Percentiles rank a stretch among this genome's conserved stretches.
phyloP scores from a whole-genome alignment of 2,329 filamentous ascomycete genomes.

The Colletotrichum karsti region DNA sequence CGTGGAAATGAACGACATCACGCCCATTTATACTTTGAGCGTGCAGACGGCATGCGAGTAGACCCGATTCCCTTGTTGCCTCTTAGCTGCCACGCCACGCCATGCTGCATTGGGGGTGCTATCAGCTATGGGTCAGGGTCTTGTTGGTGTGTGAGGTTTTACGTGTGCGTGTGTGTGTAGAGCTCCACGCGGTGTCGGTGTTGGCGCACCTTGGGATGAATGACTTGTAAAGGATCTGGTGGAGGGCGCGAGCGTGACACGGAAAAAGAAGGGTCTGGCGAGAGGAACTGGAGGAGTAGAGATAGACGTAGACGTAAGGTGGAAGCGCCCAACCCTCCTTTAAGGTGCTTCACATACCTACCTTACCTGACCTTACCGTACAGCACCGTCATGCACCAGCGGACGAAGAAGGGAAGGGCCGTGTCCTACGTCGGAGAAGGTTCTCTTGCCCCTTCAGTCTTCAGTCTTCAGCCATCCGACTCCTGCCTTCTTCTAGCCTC shows the following conservation, averaged over 20 bases:
- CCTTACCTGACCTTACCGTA: background rate
- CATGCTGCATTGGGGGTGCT: slow-evolving; percentile 13
- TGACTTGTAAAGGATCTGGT: slow-evolving; percentile 6
- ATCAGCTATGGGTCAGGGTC: slow-evolving; percentile 8
- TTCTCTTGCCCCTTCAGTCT: background rate
- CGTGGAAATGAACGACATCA: slow-evolving; percentile 12
- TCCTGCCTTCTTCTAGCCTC: slow-evolving; percentile 2
- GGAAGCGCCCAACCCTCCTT: background rate
- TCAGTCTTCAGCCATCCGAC: background rate
- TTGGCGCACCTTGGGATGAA: slow-evolving; percentile 20
- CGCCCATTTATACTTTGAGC: slow-evolving; percentile 6
- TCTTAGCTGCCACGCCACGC: slow-evolving; percentile 13
- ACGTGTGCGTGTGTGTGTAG: background rate
- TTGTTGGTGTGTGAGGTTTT: background rate
- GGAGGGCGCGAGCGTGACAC: background rate
- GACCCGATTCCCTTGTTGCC: slow-evolving; percentile 1
- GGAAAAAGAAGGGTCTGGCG: background rate
- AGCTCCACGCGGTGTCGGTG: slow-evolving; percentile 1
- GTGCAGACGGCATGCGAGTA: slow-evolving; percentile 12
- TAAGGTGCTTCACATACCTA: background rate
- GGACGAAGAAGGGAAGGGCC: slow-evolving; percentile 17
- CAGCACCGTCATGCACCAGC: slow-evolving; percentile 16
- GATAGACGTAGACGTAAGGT: background rate
- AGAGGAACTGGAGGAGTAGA: background rate
- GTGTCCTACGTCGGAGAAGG: slow-evolving; percentile 1